Conservation (phyloP, 352 stramenopile species). For the Globisporangium viniferum region DNA sequence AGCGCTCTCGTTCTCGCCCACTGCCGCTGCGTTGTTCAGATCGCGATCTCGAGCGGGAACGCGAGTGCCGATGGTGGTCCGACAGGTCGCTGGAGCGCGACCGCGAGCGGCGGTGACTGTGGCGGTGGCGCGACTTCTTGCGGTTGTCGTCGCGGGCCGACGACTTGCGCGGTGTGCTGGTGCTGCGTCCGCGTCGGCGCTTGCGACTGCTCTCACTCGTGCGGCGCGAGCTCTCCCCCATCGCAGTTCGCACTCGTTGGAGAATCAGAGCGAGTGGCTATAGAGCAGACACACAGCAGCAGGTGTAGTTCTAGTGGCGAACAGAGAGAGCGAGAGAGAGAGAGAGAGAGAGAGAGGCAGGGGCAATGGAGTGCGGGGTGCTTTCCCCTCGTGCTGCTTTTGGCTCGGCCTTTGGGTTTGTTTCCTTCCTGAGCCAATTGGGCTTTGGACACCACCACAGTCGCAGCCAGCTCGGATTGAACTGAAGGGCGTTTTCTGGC, state of each 20-base stretch:
- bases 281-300: neutral
- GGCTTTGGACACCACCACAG: slow-evolving; percentile 12
- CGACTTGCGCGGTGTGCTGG: slow-evolving; percentile 12
- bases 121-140: slow-evolving; percentile 25
- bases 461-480: slow-evolving; percentile 7
- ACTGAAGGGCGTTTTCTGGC: slow-evolving; percentile 12
- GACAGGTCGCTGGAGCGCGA: slow-evolving; percentile 27
- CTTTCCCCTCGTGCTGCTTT: neutral
- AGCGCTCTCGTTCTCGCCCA: slow-evolving; percentile 7
- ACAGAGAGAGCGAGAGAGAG: neutral
- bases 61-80: slow-evolving; percentile 14
- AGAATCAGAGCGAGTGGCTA: neutral
- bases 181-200: slow-evolving; percentile 25
- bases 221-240: slow-evolving; percentile 21
- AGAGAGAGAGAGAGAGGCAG: neutral
- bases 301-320: neutral
- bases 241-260: neutral
- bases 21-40: slow-evolving; percentile 18
- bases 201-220: slow-evolving; percentile 26
- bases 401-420: neutral
- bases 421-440: slow-evolving; percentile 8
- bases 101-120: slow-evolving; percentile 19
- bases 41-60: slow-evolving; percentile 37
- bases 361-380: neutral
- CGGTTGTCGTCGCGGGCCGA: slow-evolving; percentile 19